phyloP scores from a whole-genome alignment of 345 rosid species.

The Cardamine resedifolia region DNA sequence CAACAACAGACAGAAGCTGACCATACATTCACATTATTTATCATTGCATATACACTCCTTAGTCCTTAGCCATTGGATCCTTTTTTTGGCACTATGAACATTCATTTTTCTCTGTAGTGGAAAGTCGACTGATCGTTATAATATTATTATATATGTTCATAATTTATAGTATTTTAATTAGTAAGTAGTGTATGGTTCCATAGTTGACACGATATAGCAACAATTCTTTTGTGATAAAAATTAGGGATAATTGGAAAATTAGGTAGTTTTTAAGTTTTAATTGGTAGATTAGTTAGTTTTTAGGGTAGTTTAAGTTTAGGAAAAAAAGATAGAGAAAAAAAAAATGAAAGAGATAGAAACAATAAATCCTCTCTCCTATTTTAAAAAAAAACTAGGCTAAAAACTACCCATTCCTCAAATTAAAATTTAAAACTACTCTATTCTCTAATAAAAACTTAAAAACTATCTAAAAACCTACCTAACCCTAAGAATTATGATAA shows the following conservation, averaged over 20 bases:
- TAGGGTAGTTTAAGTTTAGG: too few relatives aligned
- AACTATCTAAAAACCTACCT: too few relatives aligned
- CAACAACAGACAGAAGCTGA: neutral
- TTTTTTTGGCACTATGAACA: neutral
- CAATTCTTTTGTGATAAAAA: neutral
- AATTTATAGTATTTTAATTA: neutral
- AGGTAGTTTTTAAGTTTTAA: too few relatives aligned
- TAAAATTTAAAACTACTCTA: too few relatives aligned
- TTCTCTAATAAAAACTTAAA: too few relatives aligned
- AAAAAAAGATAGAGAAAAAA: too few relatives aligned
- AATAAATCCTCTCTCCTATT: too few relatives aligned
- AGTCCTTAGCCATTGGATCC: neutral
- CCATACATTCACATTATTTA: neutral
- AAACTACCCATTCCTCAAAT: too few relatives aligned
- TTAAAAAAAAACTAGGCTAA: too few relatives aligned
- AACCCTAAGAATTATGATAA: too few relatives aligned
- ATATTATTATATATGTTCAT: neutral
- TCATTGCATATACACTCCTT: neutral
- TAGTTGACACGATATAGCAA: neutral
- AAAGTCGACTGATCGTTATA: neutral
- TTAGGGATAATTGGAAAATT: neutral
- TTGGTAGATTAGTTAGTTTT: too few relatives aligned
- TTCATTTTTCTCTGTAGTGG: neutral
- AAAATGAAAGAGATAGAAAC: too few relatives aligned
- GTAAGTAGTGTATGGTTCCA: neutral